These are phyloP conservation scores for Marasmius oreades DNA, from an alignment of 1,284 basidiomycete species.

Conservation along the genomic window DNA sequence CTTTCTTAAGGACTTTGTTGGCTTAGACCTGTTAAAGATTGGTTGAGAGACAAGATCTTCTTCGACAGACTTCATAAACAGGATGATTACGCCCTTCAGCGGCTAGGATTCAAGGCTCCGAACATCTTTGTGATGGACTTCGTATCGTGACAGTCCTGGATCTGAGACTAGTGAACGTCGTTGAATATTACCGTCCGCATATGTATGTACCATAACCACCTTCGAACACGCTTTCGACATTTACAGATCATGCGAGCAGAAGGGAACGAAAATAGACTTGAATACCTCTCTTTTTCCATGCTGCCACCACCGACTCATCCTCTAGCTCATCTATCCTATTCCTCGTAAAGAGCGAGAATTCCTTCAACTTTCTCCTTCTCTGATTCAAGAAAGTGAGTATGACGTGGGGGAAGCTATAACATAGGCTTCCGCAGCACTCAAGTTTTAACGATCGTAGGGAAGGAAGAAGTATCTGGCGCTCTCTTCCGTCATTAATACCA, in stretches of 20 bases:
- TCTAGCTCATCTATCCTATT: neutral
- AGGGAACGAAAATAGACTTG: neutral
- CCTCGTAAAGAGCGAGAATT: neutral
- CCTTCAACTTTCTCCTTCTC: neutral
- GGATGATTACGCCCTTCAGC: constrained; percentile 50
- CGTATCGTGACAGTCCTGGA: constrained; percentile 7
- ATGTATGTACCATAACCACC: no score
- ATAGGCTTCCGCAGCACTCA: neutral
- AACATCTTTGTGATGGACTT: constrained; percentile 69
- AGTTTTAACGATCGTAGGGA: neutral
- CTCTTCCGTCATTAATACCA: neutral
- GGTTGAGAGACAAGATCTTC: constrained; percentile 67
- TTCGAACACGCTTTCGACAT: no score
- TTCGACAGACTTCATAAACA: constrained; percentile 64
- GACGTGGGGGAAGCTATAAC: neutral
- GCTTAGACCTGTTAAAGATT: constrained; percentile 42
- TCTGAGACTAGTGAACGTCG: neutral
- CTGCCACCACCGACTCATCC: neutral
- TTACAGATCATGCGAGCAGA: neutral
- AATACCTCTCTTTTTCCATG: neutral
- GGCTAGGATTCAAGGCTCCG: constrained; percentile 71
- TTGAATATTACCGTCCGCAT: no score
- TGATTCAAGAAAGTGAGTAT: neutral
- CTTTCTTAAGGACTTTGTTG: neutral
- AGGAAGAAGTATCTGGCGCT: neutral